Conservation (phyloP, 257 asterid genomes). For the Nicotiana tabacum region DNA sequence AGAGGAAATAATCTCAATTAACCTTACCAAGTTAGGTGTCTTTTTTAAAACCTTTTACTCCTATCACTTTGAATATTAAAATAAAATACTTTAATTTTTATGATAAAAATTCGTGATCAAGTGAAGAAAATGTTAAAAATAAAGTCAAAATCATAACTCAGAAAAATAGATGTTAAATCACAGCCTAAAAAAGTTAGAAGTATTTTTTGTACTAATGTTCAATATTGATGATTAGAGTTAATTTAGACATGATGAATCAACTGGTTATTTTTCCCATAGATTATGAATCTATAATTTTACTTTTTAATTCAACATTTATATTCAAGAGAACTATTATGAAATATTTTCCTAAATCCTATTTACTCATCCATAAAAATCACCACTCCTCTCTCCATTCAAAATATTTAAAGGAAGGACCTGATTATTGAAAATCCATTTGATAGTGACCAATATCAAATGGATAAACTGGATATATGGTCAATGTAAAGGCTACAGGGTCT, state of each 20-base stretch:
- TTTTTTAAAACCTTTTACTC: not conserved
- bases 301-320: no score
- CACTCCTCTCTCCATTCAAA: not conserved
- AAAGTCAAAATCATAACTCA: not conserved
- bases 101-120: not conserved
- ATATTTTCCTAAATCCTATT: not conserved
- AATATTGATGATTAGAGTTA: not conserved
- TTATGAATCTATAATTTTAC: not conserved
- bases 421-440: not conserved
- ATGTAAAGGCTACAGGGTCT: not conserved
- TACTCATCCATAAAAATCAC: not conserved
- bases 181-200: not conserved
- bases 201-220: no score
- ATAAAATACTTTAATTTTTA: not conserved
- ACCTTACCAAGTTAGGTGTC: not conserved
- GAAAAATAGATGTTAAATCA: not conserved
- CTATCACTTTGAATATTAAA: not conserved
- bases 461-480: not conserved
- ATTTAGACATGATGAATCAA: not conserved
- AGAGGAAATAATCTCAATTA: not conserved
- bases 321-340: not conserved
- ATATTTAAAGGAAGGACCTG: not conserved
- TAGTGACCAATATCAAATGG: not conserved
- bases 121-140: not conserved
- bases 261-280: not conserved